Evolutionary conservation across 257 asterid species (phyloP).

Genomic region (Buddleja alternifolia): DNA sequence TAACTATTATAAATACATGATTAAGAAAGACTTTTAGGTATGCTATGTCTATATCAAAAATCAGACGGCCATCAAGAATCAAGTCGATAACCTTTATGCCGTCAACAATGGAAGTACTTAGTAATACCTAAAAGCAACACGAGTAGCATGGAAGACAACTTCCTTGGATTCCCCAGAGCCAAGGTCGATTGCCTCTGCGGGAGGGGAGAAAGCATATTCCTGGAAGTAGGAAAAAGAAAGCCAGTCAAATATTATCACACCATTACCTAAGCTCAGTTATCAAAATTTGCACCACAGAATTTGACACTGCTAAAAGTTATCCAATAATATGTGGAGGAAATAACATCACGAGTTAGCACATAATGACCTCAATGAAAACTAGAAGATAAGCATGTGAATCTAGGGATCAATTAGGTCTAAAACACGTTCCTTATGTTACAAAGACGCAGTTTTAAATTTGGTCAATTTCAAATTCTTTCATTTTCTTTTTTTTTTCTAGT

Average conservation of each 20-base stretch:
- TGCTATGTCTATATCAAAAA: background rate
- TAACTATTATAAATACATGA: slow-evolving; percentile 14
- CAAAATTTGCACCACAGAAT: slow-evolving; percentile 19
- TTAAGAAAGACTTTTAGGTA: slow-evolving; percentile 9
- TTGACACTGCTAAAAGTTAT: slow-evolving; percentile 21
- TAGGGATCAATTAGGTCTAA: slow-evolving; percentile 2
- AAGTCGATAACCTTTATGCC: background rate
- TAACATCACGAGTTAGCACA: background rate
- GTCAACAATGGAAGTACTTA: background rate
- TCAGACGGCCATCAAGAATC: background rate
- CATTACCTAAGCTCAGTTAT: slow-evolving; percentile 24
- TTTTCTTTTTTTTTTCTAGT: slow-evolving; percentile 11
- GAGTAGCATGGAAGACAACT: slow-evolving; percentile 78
- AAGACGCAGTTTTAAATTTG: background rate
- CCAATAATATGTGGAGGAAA: slow-evolving; percentile 7
- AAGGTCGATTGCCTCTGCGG: slow-evolving; percentile 85
- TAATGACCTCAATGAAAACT: slow-evolving; percentile 19
- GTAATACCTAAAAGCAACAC: slow-evolving; percentile 87
- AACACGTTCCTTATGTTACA: slow-evolving; percentile 13
- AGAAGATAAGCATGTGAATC: slow-evolving; percentile 10
- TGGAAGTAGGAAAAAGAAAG: slow-evolving; percentile 42
- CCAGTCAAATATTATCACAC: slow-evolving; percentile 27
- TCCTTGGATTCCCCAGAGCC: slow-evolving; percentile 94
- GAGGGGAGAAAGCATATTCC: slow-evolving; percentile 97
- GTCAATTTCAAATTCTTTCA: slow-evolving; percentile 21